Percentiles rank a stretch among this genome's conserved stretches.
Conservation (phyloP, 805 yeast species). For the Cyberlindnera samutprakarnensis region DNA sequence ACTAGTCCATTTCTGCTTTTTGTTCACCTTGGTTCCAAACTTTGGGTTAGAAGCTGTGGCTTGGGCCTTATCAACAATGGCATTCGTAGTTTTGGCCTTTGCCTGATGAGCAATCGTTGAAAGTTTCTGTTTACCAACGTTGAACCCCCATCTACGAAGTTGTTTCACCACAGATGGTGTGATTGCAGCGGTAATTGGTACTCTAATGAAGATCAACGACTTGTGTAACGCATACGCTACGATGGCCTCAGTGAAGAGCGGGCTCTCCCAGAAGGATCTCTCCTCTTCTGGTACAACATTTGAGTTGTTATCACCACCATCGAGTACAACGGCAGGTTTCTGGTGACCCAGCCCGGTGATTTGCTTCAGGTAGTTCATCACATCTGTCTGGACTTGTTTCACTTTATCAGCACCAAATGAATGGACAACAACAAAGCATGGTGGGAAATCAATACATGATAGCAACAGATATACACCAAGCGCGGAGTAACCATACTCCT, state of each 20-base stretch:
- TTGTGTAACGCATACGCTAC: constrained; percentile 94
- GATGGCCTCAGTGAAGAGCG: constrained; percentile 74
- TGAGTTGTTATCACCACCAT: constrained; percentile 5
- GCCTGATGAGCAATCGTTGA: constrained; percentile 32
- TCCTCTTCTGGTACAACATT: constrained; percentile 7
- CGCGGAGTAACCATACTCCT: constrained; percentile 89
- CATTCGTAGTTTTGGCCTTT: constrained; percentile 24
- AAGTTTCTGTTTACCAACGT: constrained; percentile 49
- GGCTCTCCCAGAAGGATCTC: constrained; percentile 21
- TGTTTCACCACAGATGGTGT: constrained; percentile 71
- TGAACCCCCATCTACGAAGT: constrained; percentile 73
- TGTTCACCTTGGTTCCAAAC: constrained; percentile 47
- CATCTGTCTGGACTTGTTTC: constrained; percentile 53
- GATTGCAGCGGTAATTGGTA: constrained; percentile 87
- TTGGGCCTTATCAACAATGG: constrained; percentile 19
- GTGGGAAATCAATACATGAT: constrained; percentile 71
- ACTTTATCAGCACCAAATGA: constrained; percentile 81
- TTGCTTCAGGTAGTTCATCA: constrained; percentile 33
- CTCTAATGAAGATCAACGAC: constrained; percentile 70
- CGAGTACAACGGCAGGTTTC: constrained; percentile 17
- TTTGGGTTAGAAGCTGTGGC: constrained; percentile 37
- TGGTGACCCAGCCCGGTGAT: constrained; percentile 48
- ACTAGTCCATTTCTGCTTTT: constrained; percentile 48
- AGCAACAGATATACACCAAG: constrained; percentile 75
- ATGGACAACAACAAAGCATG: constrained; percentile 79